Evolutionary conservation across 768 basidiomycete species (phyloP).

Genomic region (Rhizopogon roseolus): DNA sequence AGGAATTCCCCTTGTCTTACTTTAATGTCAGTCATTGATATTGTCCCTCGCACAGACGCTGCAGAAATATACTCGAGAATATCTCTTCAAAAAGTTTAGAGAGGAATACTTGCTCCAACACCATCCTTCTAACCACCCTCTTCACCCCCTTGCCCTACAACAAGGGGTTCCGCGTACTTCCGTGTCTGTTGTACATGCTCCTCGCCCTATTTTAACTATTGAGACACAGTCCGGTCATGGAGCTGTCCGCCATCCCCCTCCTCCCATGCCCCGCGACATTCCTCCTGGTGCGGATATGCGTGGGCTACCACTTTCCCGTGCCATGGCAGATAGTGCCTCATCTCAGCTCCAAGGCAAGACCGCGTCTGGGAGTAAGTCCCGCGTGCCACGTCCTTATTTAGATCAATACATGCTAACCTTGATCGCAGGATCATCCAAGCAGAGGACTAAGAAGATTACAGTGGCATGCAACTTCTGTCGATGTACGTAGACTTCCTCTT

Average conservation of each 20-base stretch:
- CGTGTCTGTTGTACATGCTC: slow-evolving; percentile 29
- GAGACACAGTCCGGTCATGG: slow-evolving; percentile 51
- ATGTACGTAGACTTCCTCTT: slow-evolving; percentile 47
- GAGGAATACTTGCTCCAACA: slow-evolving; percentile 52
- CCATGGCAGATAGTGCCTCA: slow-evolving; percentile 30
- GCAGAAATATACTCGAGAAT: slow-evolving; percentile 80
- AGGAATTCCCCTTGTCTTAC: slow-evolving; percentile 22
- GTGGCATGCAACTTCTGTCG: slow-evolving; percentile 91
- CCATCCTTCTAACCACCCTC: slow-evolving; percentile 40
- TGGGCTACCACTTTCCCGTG: slow-evolving; percentile 36
- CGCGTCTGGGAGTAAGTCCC: slow-evolving; percentile 34
- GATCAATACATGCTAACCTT: slow-evolving; percentile 11
- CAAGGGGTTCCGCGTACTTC: slow-evolving; percentile 29
- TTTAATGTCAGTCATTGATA: slow-evolving; percentile 8
- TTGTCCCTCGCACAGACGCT: slow-evolving; percentile 49
- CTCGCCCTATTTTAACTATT: slow-evolving; percentile 57
- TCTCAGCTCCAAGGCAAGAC: slow-evolving; percentile 26
- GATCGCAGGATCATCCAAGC: slow-evolving; percentile 51
- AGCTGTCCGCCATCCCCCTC: slow-evolving; percentile 38
- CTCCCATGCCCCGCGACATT: slow-evolving; percentile 44
- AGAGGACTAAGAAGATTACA: slow-evolving; percentile 79
- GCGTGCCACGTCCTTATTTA: slow-evolving; percentile 5
- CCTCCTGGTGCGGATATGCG: slow-evolving; percentile 41
- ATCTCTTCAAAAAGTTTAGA: slow-evolving; percentile 76
- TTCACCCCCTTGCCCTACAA: slow-evolving; percentile 40